Conservation (phyloP, 2,329 filamentous ascomycete species). For the Alternaria sp. region DNA sequence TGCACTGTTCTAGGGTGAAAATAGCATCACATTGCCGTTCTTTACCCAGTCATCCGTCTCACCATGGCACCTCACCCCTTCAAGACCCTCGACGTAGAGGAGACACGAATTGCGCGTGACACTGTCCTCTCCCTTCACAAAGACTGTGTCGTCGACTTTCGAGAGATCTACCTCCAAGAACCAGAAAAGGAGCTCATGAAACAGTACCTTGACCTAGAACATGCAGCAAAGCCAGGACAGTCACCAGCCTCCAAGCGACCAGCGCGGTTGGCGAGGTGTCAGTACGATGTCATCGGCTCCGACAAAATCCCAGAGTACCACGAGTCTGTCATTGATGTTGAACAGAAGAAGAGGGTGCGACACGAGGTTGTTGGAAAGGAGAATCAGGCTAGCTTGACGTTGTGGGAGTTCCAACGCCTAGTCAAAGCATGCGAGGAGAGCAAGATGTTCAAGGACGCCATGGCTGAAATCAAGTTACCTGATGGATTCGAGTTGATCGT, state of each 20-base stretch:
- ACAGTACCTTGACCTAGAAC: slow-evolving; percentile 59
- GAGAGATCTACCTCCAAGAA: slow-evolving; percentile 62
- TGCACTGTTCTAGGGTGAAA: neutral
- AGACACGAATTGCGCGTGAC: slow-evolving; percentile 62
- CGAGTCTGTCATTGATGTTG: slow-evolving; percentile 63
- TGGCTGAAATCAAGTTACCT: slow-evolving; percentile 62
- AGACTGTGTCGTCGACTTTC: slow-evolving; percentile 55
- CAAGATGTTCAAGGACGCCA: slow-evolving; percentile 60
- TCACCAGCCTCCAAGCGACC: slow-evolving; percentile 56
- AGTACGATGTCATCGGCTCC: slow-evolving; percentile 65
- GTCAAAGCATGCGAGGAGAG: slow-evolving; percentile 61
- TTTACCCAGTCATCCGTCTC: neutral
- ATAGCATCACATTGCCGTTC: neutral
- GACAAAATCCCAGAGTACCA: slow-evolving; percentile 63
- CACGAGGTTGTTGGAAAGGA: slow-evolving; percentile 60
- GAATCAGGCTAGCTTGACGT: slow-evolving; percentile 58
- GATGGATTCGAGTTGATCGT: slow-evolving; percentile 65
- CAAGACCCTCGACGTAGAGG: slow-evolving; percentile 64
- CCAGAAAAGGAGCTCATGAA: slow-evolving; percentile 60
- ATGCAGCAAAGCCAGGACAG: slow-evolving; percentile 49
- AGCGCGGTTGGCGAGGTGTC: slow-evolving; percentile 61
- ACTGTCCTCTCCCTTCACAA: slow-evolving; percentile 57
- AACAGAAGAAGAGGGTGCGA: slow-evolving; percentile 52
- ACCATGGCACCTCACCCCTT: slow-evolving; percentile 60
- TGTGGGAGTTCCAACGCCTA: slow-evolving; percentile 52